Evolutionary conservation across 139 green algal species (phyloP), one percentile per base, ranked within the genome.

Genomic region (Picochlorum costavermella): DNA sequence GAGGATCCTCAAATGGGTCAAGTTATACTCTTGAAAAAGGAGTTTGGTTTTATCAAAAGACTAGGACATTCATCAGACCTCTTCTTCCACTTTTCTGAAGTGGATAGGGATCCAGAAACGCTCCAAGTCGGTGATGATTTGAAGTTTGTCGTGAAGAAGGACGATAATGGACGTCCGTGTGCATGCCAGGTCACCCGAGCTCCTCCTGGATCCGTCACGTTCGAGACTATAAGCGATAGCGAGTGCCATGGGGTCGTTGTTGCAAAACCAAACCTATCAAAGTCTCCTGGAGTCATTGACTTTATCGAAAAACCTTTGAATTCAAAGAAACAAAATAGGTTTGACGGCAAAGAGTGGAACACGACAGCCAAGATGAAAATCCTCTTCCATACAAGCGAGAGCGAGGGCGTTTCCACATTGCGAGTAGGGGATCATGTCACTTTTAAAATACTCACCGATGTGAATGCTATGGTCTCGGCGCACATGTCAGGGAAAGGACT

Each of bases 1-100:
- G 23, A 23, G 12, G 58, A 29, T 37, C 46, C 60, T 26, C 71
- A 73, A 51, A 59, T 77, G 25, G 71, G 71, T 14, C 46, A 65
- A 48, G 56, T 83, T 9, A 46, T 46, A 6, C 55, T 70, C 33
- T 50, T 79, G 36, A 73, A 81, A 60, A 73, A 70, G 6, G 60
- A 77, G 51, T 83, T 79, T 71, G 77, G 77, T 3, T 82, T 83
- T 60, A 83, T 83, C 61, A 61, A 63, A 4, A 62, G 70, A 45
- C 33, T 68, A 33, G 25, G 28, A 4, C 59, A 74, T 17, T 59
- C 63, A 0, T 58, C 60, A 2, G 74, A 83, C 63, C 40, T 83
- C 56, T 83, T 83, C 63, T 83, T 83, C 63, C 77, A 83, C 59
- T 72, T 77, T 28, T 72, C 66, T 5, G 36, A 65, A 28, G 61